A percentile compares a stretch with the other conserved stretches of the same genome.
phyloP scores from a whole-genome alignment of 768 basidiomycete genomes.

The Mycena leptocephala region DNA sequence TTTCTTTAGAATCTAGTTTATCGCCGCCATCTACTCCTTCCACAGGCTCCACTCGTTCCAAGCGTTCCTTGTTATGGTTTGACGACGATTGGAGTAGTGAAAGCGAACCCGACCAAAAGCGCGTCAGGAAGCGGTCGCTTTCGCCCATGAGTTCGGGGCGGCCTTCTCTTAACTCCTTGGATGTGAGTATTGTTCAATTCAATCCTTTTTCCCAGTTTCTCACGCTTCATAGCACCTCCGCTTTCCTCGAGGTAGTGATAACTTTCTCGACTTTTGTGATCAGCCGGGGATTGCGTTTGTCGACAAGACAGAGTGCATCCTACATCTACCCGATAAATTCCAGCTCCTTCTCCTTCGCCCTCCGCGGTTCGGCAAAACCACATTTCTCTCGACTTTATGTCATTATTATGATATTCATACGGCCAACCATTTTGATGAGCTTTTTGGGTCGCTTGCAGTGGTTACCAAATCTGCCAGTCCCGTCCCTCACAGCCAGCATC shows the following conservation, averaged over 20 bases:
- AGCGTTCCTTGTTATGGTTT: not conserved
- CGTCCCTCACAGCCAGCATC: not conserved
- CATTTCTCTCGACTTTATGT: not conserved
- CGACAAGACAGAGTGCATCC: constrained; percentile 1
- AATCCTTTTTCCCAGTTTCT: too few relatives aligned
- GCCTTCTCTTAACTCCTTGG: not conserved
- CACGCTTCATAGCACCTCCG: not conserved
- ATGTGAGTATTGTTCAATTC: too few relatives aligned
- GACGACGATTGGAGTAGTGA: not conserved
- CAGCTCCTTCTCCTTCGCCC: constrained; percentile 12
- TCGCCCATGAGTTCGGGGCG: too few relatives aligned
- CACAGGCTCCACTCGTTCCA: not conserved
- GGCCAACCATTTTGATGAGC: not conserved
- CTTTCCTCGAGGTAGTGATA: not conserved
- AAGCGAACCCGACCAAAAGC: not conserved
- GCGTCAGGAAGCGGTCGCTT: not conserved
- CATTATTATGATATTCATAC: constrained; percentile 9
- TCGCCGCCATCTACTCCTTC: not conserved
- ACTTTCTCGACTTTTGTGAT: not conserved
- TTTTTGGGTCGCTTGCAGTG: not conserved
- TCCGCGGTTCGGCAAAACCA: constrained; percentile 16
- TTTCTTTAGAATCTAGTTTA: not conserved
- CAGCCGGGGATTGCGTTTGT: not conserved
- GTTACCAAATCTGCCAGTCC: not conserved
- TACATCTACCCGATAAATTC: not conserved